Conservation (phyloP, 75 land plant genomes). For the Gnetum montanum region DNA sequence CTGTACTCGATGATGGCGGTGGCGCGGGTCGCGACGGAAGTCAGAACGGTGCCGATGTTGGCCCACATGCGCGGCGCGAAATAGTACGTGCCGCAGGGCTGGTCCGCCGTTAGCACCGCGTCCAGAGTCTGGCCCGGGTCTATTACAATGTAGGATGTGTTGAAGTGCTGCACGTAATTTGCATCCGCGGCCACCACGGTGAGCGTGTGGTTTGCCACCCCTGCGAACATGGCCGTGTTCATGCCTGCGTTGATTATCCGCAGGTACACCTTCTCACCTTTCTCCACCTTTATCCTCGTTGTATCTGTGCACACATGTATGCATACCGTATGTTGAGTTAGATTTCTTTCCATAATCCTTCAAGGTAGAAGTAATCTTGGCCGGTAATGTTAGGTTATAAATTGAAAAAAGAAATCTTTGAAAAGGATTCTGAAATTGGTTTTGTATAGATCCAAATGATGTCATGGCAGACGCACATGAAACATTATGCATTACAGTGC, state of each 20-base stretch:
- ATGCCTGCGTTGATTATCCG: constrained; percentile 11
- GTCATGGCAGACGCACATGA: too few species aligned
- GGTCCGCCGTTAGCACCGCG: constrained; percentile 20
- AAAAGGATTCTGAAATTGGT: too few species aligned
- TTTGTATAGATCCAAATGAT: too few species aligned
- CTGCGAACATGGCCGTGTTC: constrained; percentile 9
- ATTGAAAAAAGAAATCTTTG: too few species aligned
- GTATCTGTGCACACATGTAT: too few species aligned
- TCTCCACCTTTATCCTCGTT: not conserved
- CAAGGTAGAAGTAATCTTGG: too few species aligned
- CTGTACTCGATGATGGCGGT: constrained; percentile 1
- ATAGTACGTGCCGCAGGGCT: constrained; percentile 12
- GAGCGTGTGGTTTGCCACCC: constrained; percentile 18
- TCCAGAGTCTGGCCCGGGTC: constrained; percentile 27
- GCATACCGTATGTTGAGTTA: too few species aligned
- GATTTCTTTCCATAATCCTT: too few species aligned
- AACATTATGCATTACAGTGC: too few species aligned
- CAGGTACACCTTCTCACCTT: constrained; percentile 8
- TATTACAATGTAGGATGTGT: constrained; percentile 5
- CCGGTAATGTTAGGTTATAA: too few species aligned
- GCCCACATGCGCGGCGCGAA: constrained; percentile 12
- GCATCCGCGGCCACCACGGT: constrained; percentile 27
- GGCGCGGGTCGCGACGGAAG: not conserved
- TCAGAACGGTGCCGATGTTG: not conserved
- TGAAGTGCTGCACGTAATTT: constrained; percentile 17